Base-by-base conservation (phyloP, 2,329 filamentous ascomycete genomes). In the Microsporum ferrugineum region DNA sequence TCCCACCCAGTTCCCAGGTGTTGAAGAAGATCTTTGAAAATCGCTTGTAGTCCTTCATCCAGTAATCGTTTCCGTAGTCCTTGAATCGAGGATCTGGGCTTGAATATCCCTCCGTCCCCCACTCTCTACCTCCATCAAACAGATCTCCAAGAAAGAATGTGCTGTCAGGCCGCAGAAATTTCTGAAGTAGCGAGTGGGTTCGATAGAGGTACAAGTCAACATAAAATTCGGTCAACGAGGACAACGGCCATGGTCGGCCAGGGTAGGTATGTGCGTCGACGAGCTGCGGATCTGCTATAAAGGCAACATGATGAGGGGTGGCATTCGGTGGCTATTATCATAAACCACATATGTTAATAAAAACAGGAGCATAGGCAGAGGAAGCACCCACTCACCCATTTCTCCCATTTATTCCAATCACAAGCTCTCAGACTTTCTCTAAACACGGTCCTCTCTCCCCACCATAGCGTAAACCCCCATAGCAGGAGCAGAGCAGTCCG, bases 181-280 rank as follows among this genome's bases (percentile, higher is more conserved):
- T 77, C 69, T 96, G 90, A 62, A 97, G 81, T 59, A 86, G 82
- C n/a, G 79, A 82, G 72, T 95, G 97, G 6, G 88, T 86, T 47
- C 91, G 85, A 45, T 86, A 85, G 65, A 99, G 82, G 74, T 96
- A 99, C 70, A 90, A 88, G 74, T 99, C 94, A 61, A 91, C 95
- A 67, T 96, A 86, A 62, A 78, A 77, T 63, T 87, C 79, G 0
- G 87, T 88, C 63, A 87, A 71, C 5, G 78, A 79, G 5, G 84
- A 85, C n/a, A 88, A 75, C 8, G 84, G 85, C 86, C 86, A 88
- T 43, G 84, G 85, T 51, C 91, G 85, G 67, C 88, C 90, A 1
- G 91, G 89, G 69, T 96, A 96, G n/a, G 91, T 95, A 73, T 96
- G 89, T 60, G 91, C 89, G 73, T 96, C 91, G 69, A 94, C 90